Percentiles rank a stretch among this genome's conserved stretches.
These are phyloP conservation scores for Monosporascus sp. DNA, from an alignment of 2,329 filamentous ascomycete genomes.

Conservation along the genomic window DNA sequence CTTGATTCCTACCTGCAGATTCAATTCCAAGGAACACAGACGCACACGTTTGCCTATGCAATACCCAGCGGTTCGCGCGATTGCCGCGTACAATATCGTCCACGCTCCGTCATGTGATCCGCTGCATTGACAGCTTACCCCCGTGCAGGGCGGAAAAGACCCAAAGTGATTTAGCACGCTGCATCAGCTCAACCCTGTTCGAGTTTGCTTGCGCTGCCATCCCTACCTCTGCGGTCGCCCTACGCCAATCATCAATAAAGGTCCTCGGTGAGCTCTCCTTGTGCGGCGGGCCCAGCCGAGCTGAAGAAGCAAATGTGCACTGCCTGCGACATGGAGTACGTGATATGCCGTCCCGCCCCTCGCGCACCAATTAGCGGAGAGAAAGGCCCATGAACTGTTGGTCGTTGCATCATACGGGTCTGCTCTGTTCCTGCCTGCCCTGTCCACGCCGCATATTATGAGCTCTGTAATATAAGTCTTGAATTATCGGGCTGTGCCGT, in stretches of 20 bases:
- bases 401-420: neutral
- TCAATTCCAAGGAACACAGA: too few species aligned
- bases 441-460: constrained; percentile 4
- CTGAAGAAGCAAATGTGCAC: neutral
- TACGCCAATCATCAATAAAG: neutral
- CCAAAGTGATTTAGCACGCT: neutral
- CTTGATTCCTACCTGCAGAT: too few species aligned
- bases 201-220: neutral
- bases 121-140: neutral
- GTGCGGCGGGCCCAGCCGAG: neutral
- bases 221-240: neutral
- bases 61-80: neutral
- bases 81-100: neutral
- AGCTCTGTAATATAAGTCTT: constrained; percentile 4
- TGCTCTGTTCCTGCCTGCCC: neutral
- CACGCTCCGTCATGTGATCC: too few species aligned
- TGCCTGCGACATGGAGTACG: too few species aligned
- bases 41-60: neutral
- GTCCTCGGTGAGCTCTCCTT: neutral
- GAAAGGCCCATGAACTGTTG: neutral
- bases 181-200: neutral
- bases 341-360: neutral
- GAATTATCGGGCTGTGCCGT: constrained; percentile 18
- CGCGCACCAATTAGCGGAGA: neutral
- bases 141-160: neutral